Evolutionary conservation across 768 basidiomycete genomes (phyloP).

Genomic region (Suillus subalutaceus): DNA sequence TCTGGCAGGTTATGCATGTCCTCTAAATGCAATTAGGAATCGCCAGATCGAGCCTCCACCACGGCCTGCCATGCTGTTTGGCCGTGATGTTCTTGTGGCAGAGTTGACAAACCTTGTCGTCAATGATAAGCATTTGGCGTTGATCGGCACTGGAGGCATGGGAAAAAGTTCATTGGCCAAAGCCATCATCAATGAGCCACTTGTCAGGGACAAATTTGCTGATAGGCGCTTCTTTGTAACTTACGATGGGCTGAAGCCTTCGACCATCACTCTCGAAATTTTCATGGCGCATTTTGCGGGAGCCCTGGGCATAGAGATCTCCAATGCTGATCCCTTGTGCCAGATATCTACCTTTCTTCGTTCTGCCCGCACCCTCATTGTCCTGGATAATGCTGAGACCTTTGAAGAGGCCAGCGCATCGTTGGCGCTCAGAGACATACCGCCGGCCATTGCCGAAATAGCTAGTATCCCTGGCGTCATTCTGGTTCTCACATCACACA

Average conservation of each 20-base stretch:
- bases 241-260: background rate
- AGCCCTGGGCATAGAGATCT: background rate
- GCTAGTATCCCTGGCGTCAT: background rate
- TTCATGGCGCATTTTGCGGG: background rate
- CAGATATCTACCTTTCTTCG: constrained; percentile 1
- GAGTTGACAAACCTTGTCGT: background rate
- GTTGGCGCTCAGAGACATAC: background rate
- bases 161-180: constrained; percentile 2
- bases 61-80: background rate
- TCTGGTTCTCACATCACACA: constrained; percentile 5
- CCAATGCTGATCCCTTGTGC: background rate
- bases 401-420: background rate
- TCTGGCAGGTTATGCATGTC: background rate
- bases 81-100: background rate
- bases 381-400: constrained; percentile 5
- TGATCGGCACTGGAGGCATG: background rate
- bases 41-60: background rate
- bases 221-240: constrained; percentile 3
- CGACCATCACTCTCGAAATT: background rate
- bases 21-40: background rate
- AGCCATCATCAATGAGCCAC: background rate
- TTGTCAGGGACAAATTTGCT: background rate
- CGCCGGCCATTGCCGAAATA: background rate
- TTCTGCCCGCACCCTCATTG: background rate
- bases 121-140: background rate